Base-by-base conservation (phyloP, 164 flowering plant genomes). In the Stephania yunnanensis region DNA sequence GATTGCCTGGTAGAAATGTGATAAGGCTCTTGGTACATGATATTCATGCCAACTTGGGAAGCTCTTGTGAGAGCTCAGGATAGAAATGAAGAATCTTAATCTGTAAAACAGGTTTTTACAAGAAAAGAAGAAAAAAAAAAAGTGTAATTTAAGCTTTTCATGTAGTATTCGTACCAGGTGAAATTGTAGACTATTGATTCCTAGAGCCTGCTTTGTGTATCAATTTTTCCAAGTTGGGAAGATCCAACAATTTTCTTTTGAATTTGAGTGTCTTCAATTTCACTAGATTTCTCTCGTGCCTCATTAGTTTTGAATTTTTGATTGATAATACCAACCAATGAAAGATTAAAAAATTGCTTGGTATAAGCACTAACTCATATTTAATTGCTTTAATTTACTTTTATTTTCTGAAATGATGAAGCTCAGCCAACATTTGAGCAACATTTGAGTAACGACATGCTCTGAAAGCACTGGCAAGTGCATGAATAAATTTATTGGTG, bases 11-110 rank as follows among this genome's bases (percentile, higher is more conserved):
- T 20, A 75, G 84, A 77, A 88, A 83, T 63, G 81, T 89, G 65
- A 83, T 91, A 76, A 87, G 98, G 79, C 80, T 95, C 71, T 70
- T 77, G 66, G 84, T 93, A 65, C 90, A 87, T 68, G 98, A 95
- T 65, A 69, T 84, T 58, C 67, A 77, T 79, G 66, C 91, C 48
- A 89, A 83, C 80, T 87, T 88, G 19, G 98, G 98, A 15, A 93
- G 99, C 84, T 96, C 98, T 4, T 90, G 92, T 74, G 99, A 90
- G 84, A 96, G 97, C 86, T 85, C 91, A 5, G 92, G 91, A 46
- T 88, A 83, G 65, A 84, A 79, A 81, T 52, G 78, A 79, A 46
- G n/a, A 30, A 25, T 69, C 69, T 10, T 70, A 19, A 70, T 50
- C 64, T 15, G 64, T 58, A 58, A 58, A 58, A n/a, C 64, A 6